These are phyloP conservation scores for Penicillium sp. DNA, from an alignment of 2,329 filamentous ascomycete genomes.

Conservation along the genomic window DNA sequence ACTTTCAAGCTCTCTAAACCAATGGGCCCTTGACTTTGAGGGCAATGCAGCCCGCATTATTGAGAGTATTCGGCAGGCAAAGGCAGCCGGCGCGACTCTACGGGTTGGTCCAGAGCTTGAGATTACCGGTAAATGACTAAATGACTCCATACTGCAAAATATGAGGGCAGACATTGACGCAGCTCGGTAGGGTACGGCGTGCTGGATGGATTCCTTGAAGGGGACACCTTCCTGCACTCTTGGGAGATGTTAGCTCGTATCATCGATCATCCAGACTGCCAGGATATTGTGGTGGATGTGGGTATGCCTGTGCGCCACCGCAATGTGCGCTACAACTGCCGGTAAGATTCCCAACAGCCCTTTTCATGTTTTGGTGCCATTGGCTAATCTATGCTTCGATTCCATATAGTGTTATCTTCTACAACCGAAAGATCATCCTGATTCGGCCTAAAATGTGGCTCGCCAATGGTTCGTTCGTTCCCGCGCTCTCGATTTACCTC, in stretches of 20 bases:
- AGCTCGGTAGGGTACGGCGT: slow-evolving; percentile 54
- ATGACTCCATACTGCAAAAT: background rate
- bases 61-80: slow-evolving; percentile 61
- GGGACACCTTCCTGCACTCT: slow-evolving; percentile 58
- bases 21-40: slow-evolving; percentile 60
- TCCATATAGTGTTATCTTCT: slow-evolving; percentile 51
- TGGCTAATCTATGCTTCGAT: background rate
- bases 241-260: slow-evolving; percentile 65
- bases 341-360: slow-evolving; percentile 31
- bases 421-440: slow-evolving; percentile 67
- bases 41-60: slow-evolving; percentile 65
- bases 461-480: slow-evolving; percentile 53
- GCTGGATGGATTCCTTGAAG: slow-evolving; percentile 65
- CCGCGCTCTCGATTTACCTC: background rate
- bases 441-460: slow-evolving; percentile 72
- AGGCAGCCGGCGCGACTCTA: slow-evolving; percentile 61
- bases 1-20: slow-evolving; percentile 33
- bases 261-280: slow-evolving; percentile 57
- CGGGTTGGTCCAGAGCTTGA: slow-evolving; percentile 59
- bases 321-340: slow-evolving; percentile 64
- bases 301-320: slow-evolving; percentile 66
- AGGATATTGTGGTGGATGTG: slow-evolving; percentile 67
- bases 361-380: background rate
- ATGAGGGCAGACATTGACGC: background rate
- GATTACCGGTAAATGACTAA: slow-evolving; percentile 47